Evolutionary conservation across 805 yeast genomes (phyloP).

Genomic region (Barnettozyma vustinii): DNA sequence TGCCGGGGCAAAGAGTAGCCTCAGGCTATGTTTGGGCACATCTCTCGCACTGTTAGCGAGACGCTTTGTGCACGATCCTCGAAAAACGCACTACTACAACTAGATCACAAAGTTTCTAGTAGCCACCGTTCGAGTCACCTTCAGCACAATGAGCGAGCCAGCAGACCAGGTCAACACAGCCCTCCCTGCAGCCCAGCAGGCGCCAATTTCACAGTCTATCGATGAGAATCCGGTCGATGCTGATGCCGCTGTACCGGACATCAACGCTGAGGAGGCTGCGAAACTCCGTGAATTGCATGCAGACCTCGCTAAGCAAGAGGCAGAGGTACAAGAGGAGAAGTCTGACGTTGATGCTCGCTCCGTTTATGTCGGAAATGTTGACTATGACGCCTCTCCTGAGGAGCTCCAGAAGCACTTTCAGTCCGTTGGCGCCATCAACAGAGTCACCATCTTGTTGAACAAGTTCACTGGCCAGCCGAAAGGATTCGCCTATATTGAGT

Average conservation of each 20-base stretch:
- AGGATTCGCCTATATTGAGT: conserved; percentile 85
- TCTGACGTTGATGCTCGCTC: conserved; percentile 73
- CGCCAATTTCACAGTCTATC: background rate
- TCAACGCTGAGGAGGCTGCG: conserved; percentile 50
- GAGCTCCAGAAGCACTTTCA: conserved; percentile 74
- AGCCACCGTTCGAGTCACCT: background rate
- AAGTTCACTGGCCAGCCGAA: conserved; percentile 76
- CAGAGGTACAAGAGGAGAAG: conserved; percentile 40
- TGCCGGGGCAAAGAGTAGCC: no score
- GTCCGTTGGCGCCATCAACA: conserved; percentile 63
- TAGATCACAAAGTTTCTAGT: no score
- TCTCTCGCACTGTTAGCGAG: background rate
- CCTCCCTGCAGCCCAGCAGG: background rate
- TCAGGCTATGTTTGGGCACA: background rate
- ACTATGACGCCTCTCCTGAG: conserved; percentile 70
- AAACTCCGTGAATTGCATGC: conserved; percentile 55
- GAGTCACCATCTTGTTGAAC: conserved; percentile 74
- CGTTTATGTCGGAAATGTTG: conserved; percentile 81
- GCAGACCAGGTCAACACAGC: conserved; percentile 4
- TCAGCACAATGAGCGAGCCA: conserved; percentile 11
- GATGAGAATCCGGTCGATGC: background rate
- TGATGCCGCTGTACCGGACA: conserved; percentile 1
- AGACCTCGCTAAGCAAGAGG: conserved; percentile 37
- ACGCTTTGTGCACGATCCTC: background rate
- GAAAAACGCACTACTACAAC: no score